Conservation (phyloP, 495 filamentous ascomycete genomes). For the Trichoderma parareesei region DNA sequence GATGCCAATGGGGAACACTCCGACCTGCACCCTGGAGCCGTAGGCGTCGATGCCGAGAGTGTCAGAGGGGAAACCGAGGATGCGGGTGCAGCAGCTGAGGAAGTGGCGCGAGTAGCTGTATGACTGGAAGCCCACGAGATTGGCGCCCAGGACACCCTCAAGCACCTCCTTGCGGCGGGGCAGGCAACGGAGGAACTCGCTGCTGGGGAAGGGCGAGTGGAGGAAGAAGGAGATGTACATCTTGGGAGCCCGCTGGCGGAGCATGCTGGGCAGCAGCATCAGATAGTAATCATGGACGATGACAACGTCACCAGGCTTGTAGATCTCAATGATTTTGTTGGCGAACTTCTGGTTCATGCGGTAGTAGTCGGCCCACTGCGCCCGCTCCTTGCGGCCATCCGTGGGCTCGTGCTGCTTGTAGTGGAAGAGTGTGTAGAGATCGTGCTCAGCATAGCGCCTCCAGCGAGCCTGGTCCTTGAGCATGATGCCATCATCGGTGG, state of each 20-base stretch:
- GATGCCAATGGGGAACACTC: constrained; percentile 87
- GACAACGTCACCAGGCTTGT: constrained; percentile 84
- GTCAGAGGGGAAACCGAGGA: constrained; percentile 75
- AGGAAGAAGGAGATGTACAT: constrained; percentile 88
- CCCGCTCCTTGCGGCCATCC: constrained; percentile 70
- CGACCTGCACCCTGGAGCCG: constrained; percentile 77
- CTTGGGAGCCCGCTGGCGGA: constrained; percentile 72
- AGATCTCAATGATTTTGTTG: constrained; percentile 72
- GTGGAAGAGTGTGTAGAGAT: constrained; percentile 83
- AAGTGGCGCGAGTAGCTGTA: constrained; percentile 91
- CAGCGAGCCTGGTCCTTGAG: constrained; percentile 72
- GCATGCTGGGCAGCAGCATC: constrained; percentile 72
- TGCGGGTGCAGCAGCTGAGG: constrained; percentile 79
- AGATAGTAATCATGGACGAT: constrained; percentile 91
- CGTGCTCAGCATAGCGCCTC: constrained; percentile 82
- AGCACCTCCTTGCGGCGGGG: constrained; percentile 79
- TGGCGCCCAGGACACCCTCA: constrained; percentile 78
- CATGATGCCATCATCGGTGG: constrained; percentile 51
- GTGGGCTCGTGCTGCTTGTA: constrained; percentile 87
- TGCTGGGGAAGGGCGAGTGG: constrained; percentile 88
- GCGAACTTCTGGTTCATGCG: constrained; percentile 83
- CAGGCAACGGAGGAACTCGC: constrained; percentile 82
- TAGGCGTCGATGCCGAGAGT: constrained; percentile 79
- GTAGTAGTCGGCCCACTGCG: constrained; percentile 83
- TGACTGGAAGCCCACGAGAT: constrained; percentile 88